phyloP scores from a whole-genome alignment of 2,329 filamentous ascomycete species.

The Alternaria arborescens region DNA sequence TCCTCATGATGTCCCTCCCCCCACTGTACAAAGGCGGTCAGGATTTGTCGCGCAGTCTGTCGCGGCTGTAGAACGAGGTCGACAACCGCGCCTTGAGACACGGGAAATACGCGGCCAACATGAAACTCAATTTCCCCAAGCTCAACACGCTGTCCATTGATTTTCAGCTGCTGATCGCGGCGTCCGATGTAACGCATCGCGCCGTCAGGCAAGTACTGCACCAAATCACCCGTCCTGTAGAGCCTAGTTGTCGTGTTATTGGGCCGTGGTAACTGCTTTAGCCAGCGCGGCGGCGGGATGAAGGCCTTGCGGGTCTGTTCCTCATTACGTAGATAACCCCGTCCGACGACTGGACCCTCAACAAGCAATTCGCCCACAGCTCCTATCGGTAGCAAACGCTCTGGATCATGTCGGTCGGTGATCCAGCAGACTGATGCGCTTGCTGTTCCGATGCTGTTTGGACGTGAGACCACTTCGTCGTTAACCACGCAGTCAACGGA shows the following conservation, averaged over 20 bases:
- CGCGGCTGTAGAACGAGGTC: too few relatives aligned
- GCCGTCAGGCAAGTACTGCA: slow-evolving; percentile 4
- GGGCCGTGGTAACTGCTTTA: neutral
- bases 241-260: neutral
- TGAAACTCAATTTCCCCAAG: slow-evolving; percentile 32
- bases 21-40: too few relatives aligned
- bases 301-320: neutral
- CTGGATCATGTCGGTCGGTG: slow-evolving; percentile 24
- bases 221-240: slow-evolving; percentile 19
- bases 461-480: neutral
- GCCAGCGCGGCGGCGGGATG: neutral
- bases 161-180: slow-evolving; percentile 32
- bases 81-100: too few relatives aligned
- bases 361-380: slow-evolving; percentile 61
- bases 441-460: neutral
- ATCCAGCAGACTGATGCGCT: slow-evolving; percentile 53
- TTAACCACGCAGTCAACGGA: too few relatives aligned
- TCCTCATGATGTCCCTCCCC: too few relatives aligned
- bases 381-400: slow-evolving; percentile 25
- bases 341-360: slow-evolving; percentile 51
- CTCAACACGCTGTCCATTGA: slow-evolving; percentile 35
- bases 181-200: slow-evolving; percentile 24
- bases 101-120: too few relatives aligned
- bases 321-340: too few relatives aligned
- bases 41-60: too few relatives aligned